Evolutionary conservation across 2,329 filamentous ascomycete species (phyloP), one percentile per base, ranked within the genome.

Genomic region (Dothistroma pini): DNA sequence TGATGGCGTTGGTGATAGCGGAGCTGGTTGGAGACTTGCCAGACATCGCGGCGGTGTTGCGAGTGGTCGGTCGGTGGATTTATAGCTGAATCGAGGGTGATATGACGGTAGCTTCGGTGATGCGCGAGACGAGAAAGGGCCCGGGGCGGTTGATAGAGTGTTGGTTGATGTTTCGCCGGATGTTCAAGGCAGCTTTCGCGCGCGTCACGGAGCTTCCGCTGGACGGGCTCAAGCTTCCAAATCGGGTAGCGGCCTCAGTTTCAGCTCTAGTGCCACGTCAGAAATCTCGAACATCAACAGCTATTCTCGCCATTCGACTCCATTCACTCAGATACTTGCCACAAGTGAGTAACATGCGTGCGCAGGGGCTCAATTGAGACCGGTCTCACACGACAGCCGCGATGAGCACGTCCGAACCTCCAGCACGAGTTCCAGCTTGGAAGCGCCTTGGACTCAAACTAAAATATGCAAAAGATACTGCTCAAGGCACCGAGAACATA

Each of bases 401-500:
- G n/a, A 60, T 60, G 58, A 29, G 12, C 19, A 41, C 44, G 11
- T 25, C n/a, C 32, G 53, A 59, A 0, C 31, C 64, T 58, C 58
- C 69, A 70, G 68, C 65, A 34, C 61, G 66, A 50, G 73, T 82
- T 53, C 84, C 85, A 34, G 83, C 84, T 62, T 87, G 83, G 83
- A 86, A 85, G 71, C 78, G 81, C 70, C 74, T 86, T 58, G 84
- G 84, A 38, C 76, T 86, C 63, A 85, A 85, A 75, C 76, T 85
- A 67, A 87, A 86, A 72, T 80, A 80, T 70, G 77, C 79, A 51
- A 78, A 80, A 70, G 71, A 76, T 53, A 64, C 56, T 32, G 31
- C 66, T 22, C 58, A 59, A 29, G 54, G 64, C 49, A 7, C 41
- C 14, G 58, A 63, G n/a, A 51, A 63, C 25, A 44, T 34, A 47